Conservation (phyloP, 257 asterid species). For the Nicotiana noctiflora region DNA sequence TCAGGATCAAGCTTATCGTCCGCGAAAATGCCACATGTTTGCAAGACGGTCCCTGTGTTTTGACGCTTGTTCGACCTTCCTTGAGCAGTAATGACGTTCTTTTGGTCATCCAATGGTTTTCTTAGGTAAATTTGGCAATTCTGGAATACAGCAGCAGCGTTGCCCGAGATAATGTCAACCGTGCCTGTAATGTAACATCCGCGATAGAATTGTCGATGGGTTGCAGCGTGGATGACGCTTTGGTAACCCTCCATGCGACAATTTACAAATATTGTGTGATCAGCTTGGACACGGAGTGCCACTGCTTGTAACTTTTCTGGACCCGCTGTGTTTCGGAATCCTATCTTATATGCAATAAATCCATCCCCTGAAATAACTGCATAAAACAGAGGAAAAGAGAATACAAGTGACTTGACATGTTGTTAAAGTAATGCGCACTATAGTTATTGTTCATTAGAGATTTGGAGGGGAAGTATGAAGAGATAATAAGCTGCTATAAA, state of each 20-base stretch:
- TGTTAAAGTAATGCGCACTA: neutral
- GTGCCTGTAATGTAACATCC: slow-evolving; percentile 74
- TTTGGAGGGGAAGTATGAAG: neutral
- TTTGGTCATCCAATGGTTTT: slow-evolving; percentile 50
- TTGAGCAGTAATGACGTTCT: slow-evolving; percentile 61
- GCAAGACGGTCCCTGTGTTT: slow-evolving; percentile 65
- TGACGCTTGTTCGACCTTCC: slow-evolving; percentile 54
- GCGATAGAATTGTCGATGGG: slow-evolving; percentile 72
- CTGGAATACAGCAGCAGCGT: slow-evolving; percentile 65
- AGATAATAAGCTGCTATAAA: neutral
- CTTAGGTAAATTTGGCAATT: slow-evolving; percentile 63
- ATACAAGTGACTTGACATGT: neutral
- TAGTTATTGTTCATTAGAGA: neutral
- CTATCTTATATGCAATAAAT: slow-evolving; percentile 68
- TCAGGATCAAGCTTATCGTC: slow-evolving; percentile 40
- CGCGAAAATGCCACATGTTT: slow-evolving; percentile 50
- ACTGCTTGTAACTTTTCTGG: slow-evolving; percentile 89
- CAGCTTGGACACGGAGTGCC: slow-evolving; percentile 76
- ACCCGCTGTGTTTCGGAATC: slow-evolving; percentile 87
- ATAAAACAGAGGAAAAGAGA: neutral
- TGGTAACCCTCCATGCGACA: slow-evolving; percentile 86
- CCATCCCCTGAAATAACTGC: slow-evolving; percentile 71
- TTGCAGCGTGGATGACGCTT: slow-evolving; percentile 49
- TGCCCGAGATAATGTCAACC: slow-evolving; percentile 71
- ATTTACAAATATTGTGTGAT: slow-evolving; percentile 52